Conservation (phyloP, 1,284 basidiomycete species). For the Leccinum fallax region DNA sequence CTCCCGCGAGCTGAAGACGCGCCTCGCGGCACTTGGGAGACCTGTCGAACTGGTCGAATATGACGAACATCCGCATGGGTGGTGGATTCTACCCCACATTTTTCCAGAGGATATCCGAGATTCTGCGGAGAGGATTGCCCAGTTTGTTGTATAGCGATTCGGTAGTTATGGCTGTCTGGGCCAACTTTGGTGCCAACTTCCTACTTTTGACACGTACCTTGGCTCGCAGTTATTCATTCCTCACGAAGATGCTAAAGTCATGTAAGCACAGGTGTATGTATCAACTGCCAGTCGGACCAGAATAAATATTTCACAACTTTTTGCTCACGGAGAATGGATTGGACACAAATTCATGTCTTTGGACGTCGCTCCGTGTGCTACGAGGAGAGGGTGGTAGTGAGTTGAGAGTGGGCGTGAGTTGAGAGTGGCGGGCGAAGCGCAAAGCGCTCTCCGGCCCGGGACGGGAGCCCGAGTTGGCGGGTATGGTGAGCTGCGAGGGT, state of each 20-base stretch:
- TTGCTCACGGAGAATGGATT: neutral
- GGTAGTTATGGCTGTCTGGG: neutral
- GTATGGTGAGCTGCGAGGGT: too few species aligned
- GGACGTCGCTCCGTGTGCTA: too few species aligned
- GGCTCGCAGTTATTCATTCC: neutral
- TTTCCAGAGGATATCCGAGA: constrained; percentile 21
- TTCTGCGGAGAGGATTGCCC: constrained; percentile 15
- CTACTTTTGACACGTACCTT: neutral
- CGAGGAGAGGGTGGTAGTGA: too few species aligned
- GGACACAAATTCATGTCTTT: neutral
- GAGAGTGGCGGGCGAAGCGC: too few species aligned
- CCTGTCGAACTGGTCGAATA: constrained; percentile 30
- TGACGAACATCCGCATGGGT: constrained; percentile 27
- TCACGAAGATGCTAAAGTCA: neutral
- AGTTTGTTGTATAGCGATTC: constrained; percentile 9
- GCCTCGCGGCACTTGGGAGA: constrained; percentile 1
- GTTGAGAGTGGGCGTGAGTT: too few species aligned
- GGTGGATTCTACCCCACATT: constrained; percentile 19
- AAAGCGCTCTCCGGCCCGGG: too few species aligned
- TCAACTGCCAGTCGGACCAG: neutral
- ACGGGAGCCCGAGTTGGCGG: too few species aligned
- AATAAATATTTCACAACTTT: neutral
- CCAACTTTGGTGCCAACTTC: neutral
- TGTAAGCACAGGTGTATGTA: neutral
- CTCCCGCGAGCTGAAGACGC: constrained; percentile 10